phyloP scores from a whole-genome alignment of 1,139 yeast species.

The Magnusiomyces sp. region DNA sequence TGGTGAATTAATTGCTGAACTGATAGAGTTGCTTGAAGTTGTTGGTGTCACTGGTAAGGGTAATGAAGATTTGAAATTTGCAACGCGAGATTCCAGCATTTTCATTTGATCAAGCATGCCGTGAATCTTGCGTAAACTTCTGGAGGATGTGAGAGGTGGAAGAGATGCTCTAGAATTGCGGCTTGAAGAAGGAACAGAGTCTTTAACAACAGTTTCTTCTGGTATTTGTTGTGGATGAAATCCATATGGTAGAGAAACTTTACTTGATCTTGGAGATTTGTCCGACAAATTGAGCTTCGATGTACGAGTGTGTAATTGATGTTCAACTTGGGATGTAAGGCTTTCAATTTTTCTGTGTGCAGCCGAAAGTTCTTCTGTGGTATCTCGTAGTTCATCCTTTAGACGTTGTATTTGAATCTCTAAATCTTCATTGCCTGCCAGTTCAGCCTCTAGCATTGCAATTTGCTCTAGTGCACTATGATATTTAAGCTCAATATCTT shows the following conservation, averaged over 20 bases:
- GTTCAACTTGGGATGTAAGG: conserved; percentile 13
- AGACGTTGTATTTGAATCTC: conserved; percentile 29
- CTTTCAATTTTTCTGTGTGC: conserved; percentile 18
- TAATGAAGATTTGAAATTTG: conserved; percentile 27
- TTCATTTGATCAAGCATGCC: conserved; percentile 30
- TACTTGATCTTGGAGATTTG: not conserved
- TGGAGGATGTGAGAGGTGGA: conserved; percentile 22
- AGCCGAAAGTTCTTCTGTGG: conserved; percentile 27
- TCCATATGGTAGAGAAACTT: not conserved
- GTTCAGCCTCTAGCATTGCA: conserved; percentile 31
- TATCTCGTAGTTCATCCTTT: conserved; percentile 31
- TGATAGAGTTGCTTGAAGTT: not conserved
- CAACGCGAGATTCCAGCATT: conserved; percentile 27
- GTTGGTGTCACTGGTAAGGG: conserved; percentile 16
- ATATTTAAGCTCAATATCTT: conserved; percentile 28
- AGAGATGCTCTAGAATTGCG: not conserved
- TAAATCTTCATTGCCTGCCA: conserved; percentile 23
- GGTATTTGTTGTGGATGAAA: not conserved
- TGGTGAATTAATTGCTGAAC: not conserved
- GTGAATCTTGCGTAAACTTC: conserved; percentile 28
- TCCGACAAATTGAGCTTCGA: not conserved
- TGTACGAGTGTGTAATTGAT: too few species aligned
- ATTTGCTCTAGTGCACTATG: conserved; percentile 28
- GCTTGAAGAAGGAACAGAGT: not conserved
- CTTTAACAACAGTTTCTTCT: not conserved